Conservation (phyloP, 768 basidiomycete genomes). For the Russula ochroleuca region DNA sequence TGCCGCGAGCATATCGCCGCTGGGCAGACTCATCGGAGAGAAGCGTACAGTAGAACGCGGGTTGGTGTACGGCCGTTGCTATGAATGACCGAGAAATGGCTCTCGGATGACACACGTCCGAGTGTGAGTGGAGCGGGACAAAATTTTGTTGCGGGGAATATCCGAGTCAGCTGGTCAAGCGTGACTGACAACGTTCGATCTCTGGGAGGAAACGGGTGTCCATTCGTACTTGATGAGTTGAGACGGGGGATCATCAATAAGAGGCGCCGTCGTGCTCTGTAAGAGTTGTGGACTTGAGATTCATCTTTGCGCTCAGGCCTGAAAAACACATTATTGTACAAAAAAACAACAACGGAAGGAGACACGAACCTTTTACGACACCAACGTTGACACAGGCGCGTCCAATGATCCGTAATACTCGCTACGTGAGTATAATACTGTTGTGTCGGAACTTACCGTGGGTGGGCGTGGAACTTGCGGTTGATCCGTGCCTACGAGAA, state of each 20-base stretch:
- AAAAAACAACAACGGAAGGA: background rate
- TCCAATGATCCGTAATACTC: constrained; percentile 52
- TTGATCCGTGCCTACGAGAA: too few species aligned
- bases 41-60: constrained; percentile 21
- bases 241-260: constrained; percentile 1
- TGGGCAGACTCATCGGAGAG: constrained; percentile 10
- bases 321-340: background rate
- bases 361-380: constrained; percentile 60
- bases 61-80: constrained; percentile 16
- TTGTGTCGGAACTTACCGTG: too few species aligned
- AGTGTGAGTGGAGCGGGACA: background rate
- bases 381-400: constrained; percentile 58
- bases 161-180: background rate
- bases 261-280: constrained; percentile 13
- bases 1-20: constrained; percentile 5
- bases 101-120: background rate
- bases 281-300: constrained; percentile 22
- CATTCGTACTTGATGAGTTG: background rate
- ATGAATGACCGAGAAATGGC: constrained; percentile 14
- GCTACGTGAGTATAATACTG: constrained; percentile 48
- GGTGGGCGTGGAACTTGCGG: too few species aligned
- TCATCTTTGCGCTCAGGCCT: constrained; percentile 24
- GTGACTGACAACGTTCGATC: background rate
- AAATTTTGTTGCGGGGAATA: background rate
- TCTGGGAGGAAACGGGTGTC: background rate